These are phyloP conservation scores for Aquilaria malaccensis DNA, from an alignment of 345 rosid species.

Conservation along the genomic window DNA sequence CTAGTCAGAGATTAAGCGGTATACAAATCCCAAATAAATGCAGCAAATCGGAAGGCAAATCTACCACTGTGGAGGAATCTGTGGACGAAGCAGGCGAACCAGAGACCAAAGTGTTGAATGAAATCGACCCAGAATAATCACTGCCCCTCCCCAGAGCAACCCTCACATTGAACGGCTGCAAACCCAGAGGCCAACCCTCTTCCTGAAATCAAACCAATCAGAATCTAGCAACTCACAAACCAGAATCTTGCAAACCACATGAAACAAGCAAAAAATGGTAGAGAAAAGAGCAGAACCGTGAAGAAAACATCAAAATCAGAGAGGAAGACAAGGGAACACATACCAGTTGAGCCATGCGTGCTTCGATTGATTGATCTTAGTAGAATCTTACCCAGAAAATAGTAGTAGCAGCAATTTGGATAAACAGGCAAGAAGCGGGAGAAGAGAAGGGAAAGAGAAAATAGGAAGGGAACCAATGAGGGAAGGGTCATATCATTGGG, in stretches of 20 bases:
- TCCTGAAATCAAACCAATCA: conserved; percentile 17
- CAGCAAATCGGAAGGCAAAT: too few relatives aligned
- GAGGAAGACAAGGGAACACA: neutral
- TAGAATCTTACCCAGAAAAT: too few relatives aligned
- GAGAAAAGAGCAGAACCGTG: neutral
- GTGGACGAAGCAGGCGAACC: conserved; percentile 29
- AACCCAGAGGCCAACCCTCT: conserved; percentile 42
- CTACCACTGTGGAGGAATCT: conserved; percentile 17
- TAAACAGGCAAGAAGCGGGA: too few relatives aligned
- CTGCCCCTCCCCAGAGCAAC: conserved; percentile 19
- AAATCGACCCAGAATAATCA: conserved; percentile 25
- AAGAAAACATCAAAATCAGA: neutral
- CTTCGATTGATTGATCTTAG: too few relatives aligned
- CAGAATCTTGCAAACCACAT: too few relatives aligned
- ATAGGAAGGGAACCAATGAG: too few relatives aligned
- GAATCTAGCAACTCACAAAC: too few relatives aligned
- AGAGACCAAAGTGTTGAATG: conserved; percentile 31
- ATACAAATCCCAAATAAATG: conserved; percentile 34
- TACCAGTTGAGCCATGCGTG: neutral
- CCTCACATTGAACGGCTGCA: conserved; percentile 32
- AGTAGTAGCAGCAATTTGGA: too few relatives aligned
- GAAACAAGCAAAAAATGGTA: neutral
- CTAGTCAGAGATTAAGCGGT: conserved; percentile 20
- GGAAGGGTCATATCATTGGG: too few relatives aligned
- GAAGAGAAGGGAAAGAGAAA: too few relatives aligned